These are phyloP conservation scores for Collybiopsis luxurians DNA, from an alignment of 768 basidiomycete species.

Conservation along the genomic window DNA sequence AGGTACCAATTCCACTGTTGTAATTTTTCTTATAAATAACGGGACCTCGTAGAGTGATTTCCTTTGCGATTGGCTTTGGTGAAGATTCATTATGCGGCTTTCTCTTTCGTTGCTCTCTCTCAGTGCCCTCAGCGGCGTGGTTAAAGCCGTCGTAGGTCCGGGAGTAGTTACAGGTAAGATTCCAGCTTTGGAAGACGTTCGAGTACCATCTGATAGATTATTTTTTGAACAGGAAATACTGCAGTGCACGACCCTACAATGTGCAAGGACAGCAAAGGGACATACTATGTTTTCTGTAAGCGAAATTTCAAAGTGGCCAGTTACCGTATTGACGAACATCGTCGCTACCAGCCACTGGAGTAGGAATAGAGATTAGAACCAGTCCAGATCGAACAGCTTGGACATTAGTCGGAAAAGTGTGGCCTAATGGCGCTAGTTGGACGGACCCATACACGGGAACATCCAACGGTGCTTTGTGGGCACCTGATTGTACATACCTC, in stretches of 20 bases:
- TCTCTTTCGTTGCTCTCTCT: not conserved
- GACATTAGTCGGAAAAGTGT: constrained; percentile 26
- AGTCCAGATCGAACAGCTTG: constrained; percentile 28
- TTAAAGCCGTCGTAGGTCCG: constrained; percentile 1
- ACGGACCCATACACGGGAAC: constrained; percentile 29
- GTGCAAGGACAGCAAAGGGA: constrained; percentile 26
- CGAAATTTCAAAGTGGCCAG: not conserved
- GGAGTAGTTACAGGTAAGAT: not conserved
- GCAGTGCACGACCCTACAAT: constrained; percentile 26
- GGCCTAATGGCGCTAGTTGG: constrained; percentile 30
- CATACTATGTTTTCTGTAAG: constrained; percentile 29
- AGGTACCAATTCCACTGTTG: no score
- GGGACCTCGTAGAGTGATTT: no score
- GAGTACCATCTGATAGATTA: no score
- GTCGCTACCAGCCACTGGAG: constrained; percentile 18
- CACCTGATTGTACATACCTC: constrained; percentile 30
- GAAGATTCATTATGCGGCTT: not conserved
- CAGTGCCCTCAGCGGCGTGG: not conserved
- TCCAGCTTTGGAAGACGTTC: no score
- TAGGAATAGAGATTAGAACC: constrained; percentile 29
- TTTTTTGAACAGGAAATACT: constrained; percentile 15
- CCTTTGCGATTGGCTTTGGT: not conserved
- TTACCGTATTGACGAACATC: not conserved
- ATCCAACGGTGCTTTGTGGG: constrained; percentile 28
- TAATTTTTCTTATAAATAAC: no score